Evolutionary conservation across 83 land plant genomes (phyloP).

Genomic region (Picea abies): DNA sequence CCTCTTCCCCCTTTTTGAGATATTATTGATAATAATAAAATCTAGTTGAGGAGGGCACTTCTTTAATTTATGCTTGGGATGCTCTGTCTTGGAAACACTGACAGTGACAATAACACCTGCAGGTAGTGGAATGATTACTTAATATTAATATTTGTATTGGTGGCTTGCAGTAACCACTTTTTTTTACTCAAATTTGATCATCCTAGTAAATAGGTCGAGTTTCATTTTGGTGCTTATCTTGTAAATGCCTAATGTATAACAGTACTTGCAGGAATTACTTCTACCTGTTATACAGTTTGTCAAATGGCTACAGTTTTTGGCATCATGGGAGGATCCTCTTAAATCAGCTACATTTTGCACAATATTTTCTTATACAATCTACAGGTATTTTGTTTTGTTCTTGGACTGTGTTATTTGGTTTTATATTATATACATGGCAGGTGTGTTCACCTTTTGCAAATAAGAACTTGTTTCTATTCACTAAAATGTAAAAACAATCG

Average conservation of each 20-base stretch:
- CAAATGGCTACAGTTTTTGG: constrained; percentile 50
- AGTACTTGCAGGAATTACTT: constrained; percentile 72
- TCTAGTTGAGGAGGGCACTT: background rate
- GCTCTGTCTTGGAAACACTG: background rate
- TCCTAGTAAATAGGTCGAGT: background rate
- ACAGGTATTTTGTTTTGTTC: constrained; percentile 49
- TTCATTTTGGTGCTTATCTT: background rate
- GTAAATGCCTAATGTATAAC: background rate
- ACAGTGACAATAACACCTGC: background rate
- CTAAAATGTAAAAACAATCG: too few species aligned
- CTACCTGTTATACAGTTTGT: constrained; percentile 53
- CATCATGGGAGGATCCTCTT: constrained; percentile 75
- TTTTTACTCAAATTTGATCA: background rate
- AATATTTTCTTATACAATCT: constrained; percentile 53
- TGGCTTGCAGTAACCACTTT: too few species aligned
- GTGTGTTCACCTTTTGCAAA: too few species aligned
- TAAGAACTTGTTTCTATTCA: too few species aligned
- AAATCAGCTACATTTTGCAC: constrained; percentile 74
- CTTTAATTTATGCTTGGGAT: background rate
- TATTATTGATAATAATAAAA: background rate
- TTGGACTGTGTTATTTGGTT: too few species aligned
- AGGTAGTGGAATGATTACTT: background rate
- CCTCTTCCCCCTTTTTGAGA: background rate
- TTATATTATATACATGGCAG: too few species aligned
- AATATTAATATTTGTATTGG: background rate